A percentile compares a stretch with the other conserved stretches of the same genome.
Conservation (phyloP, 306 rosid species). For the Trifolium fragiferum region DNA sequence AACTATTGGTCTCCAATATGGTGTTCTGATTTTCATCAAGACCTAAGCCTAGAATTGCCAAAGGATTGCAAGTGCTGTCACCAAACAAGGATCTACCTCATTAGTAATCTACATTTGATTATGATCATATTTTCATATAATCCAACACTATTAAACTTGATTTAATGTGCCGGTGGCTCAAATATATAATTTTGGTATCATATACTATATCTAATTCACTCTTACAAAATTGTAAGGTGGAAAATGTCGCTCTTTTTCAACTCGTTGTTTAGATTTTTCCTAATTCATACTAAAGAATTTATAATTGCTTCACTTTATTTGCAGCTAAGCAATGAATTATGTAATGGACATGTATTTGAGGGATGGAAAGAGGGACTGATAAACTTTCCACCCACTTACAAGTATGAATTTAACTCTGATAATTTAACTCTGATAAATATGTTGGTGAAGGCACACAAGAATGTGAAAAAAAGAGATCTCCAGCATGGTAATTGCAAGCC, state of each 20-base stretch:
- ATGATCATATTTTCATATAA: too few relatives aligned
- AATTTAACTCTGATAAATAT: slow-evolving; percentile 62
- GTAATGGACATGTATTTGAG: slow-evolving; percentile 72
- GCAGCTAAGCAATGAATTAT: slow-evolving; percentile 80
- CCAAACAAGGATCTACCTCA: neutral
- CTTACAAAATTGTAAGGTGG: too few relatives aligned
- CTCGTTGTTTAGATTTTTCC: neutral
- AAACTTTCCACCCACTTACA: slow-evolving; percentile 89
- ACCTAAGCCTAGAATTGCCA: neutral
- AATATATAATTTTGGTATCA: too few relatives aligned
- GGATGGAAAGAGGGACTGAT: slow-evolving; percentile 93
- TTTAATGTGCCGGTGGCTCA: too few relatives aligned
- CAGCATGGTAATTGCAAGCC: slow-evolving; percentile 72
- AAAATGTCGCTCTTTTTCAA: too few relatives aligned
- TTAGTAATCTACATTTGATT: neutral
- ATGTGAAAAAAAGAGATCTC: slow-evolving; percentile 85
- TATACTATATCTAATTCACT: too few relatives aligned
- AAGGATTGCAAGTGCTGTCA: neutral
- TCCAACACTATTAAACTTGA: too few relatives aligned
- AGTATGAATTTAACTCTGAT: slow-evolving; percentile 70
- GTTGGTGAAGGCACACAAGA: slow-evolving; percentile 71
- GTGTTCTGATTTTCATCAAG: slow-evolving; percentile 2
- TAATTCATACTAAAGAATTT: neutral
- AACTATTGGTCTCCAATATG: neutral
- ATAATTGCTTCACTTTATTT: slow-evolving; percentile 18